Percentiles rank a stretch among this genome's conserved stretches.
Evolutionary conservation across 2,329 filamentous ascomycete species (phyloP).

Genomic region (Stemphylium beticola): DNA sequence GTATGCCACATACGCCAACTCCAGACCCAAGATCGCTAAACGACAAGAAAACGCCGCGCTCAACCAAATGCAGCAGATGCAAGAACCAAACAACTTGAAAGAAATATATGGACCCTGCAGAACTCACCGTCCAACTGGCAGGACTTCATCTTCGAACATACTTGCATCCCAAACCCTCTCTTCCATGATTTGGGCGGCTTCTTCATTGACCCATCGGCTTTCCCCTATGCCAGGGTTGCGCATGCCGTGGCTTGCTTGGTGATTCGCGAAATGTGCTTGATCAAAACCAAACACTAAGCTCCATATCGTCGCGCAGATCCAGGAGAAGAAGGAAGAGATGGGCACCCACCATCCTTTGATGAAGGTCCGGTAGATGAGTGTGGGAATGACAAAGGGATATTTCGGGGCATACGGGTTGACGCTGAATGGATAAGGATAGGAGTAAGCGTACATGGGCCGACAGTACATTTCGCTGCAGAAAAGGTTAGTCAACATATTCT

Average conservation of each 20-base stretch:
- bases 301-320: constrained; percentile 22
- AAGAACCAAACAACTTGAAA: background rate
- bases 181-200: constrained; percentile 15
- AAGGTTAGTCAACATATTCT: constrained; percentile 3
- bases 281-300: constrained; percentile 14
- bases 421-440: constrained; percentile 57
- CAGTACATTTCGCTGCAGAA: constrained; percentile 55
- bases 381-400: constrained; percentile 63
- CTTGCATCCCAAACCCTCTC: constrained; percentile 31
- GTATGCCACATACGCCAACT: background rate
- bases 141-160: constrained; percentile 34
- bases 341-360: constrained; percentile 45
- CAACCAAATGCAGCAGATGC: constrained; percentile 12
- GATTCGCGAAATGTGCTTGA: constrained; percentile 6
- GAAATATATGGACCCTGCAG: background rate
- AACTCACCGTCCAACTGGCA: constrained; percentile 3
- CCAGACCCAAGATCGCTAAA: constrained; percentile 1
- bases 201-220: constrained; percentile 12
- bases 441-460: constrained; percentile 56
- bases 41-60: constrained; percentile 20
- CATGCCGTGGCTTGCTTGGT: background rate
- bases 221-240: constrained; percentile 3
- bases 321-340: constrained; percentile 26
- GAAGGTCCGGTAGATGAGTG: constrained; percentile 56
- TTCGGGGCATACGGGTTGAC: constrained; percentile 59